phyloP scores from a whole-genome alignment of 208 protist genomes.

The Wallacemonas sp. region DNA sequence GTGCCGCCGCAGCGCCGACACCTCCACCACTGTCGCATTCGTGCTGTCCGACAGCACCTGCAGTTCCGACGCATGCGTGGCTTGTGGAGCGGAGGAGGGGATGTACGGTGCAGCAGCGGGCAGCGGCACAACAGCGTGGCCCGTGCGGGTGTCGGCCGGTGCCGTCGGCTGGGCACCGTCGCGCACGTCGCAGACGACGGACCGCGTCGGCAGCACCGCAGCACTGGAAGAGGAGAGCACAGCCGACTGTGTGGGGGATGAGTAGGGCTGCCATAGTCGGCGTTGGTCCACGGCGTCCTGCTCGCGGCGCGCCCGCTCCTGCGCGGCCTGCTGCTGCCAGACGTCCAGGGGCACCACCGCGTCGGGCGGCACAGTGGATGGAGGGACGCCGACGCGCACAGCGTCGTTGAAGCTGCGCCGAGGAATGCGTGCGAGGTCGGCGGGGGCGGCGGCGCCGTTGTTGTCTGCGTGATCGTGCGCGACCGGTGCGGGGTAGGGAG shows the following conservation, averaged over 20 bases:
- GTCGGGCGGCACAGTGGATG: neutral
- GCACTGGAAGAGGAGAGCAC: neutral
- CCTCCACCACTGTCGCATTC: neutral
- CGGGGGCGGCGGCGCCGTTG: neutral
- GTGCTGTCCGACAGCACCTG: neutral
- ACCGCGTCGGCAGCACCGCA: neutral
- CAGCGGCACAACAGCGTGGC: neutral
- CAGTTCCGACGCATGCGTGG: neutral
- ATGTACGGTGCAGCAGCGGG: neutral
- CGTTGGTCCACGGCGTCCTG: conserved; percentile 13
- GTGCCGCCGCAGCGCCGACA: conserved; percentile 3
- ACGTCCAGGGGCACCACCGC: neutral
- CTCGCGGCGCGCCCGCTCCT: conserved; percentile 6
- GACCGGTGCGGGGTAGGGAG: neutral
- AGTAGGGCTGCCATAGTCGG: neutral
- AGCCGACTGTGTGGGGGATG: neutral
- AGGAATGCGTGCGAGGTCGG: neutral
- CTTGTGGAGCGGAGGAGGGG: neutral
- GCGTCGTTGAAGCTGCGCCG: conserved; percentile 6
- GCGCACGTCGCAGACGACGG: neutral
- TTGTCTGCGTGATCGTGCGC: neutral
- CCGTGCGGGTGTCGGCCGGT: conserved; percentile 17
- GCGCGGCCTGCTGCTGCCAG: conserved; percentile 12
- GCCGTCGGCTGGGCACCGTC: neutral
- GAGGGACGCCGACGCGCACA: conserved; percentile 3